Evolutionary conservation across 1,284 basidiomycete species (phyloP), one percentile per base, ranked within the genome.

Genomic region (Xanthoconium separans): DNA sequence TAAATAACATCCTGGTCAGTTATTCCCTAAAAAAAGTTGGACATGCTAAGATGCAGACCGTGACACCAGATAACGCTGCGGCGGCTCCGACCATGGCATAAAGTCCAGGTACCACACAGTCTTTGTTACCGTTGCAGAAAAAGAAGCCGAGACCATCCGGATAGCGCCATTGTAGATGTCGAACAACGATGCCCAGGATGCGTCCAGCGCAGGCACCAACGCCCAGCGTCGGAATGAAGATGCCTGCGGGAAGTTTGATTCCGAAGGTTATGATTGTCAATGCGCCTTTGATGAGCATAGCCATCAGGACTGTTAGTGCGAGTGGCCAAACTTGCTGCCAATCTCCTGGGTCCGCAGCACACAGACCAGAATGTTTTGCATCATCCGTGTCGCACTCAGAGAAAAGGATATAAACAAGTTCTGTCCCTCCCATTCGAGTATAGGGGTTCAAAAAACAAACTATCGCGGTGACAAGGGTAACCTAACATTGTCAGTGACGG

Each of bases 171-270:
- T 93, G 89, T 51, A 89, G 63, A 72, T 85, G 91, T 69, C 96
- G 92, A 71, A 98, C 82, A 4, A 77, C 64, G 42, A 98, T 85
- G 20, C 97, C 97, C 24, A 95, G 68, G 47, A 98, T 87, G 22
- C 96, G 81, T 4, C 96, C 96, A 43, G 92, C 92, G 64, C 94
- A 95, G 0, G 96, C 97, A 18, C 96, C 97, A n/a, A 98, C 95
- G 20, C 93, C 95, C 29, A 99, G 83, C 0, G 95, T 94, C 0
- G 97, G 96, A 29, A 99, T 93, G 73, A 99, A 99, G 62, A 99
- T 96, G 2, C 96, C 96, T 6, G 95, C 95, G 15, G 94, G 94
- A 4, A 97, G 67, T 65, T 91, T 93, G 74, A 97, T 93, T 3
- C 95, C 95, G 60, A 98, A 99, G 0, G 95, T 98, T 43, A 98